Conservation (phyloP, 2,329 filamentous ascomycete genomes). For the Phyllosticta capitalensis region DNA sequence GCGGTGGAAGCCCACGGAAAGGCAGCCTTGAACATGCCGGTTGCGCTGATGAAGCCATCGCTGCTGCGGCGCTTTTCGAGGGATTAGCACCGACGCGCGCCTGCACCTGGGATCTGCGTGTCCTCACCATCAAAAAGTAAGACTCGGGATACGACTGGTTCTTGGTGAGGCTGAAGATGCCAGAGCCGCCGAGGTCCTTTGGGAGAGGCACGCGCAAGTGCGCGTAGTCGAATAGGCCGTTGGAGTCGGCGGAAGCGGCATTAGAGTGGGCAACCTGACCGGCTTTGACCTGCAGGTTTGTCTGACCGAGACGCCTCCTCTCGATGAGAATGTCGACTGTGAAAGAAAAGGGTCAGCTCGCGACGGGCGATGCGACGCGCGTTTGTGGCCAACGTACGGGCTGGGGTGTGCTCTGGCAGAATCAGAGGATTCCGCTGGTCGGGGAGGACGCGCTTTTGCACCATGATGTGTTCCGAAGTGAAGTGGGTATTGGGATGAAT, state of each 20-base stretch:
- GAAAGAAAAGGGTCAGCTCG: not conserved
- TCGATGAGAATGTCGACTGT: slow-evolving; percentile 54
- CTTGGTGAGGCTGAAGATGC: slow-evolving; percentile 70
- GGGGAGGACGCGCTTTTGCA: slow-evolving; percentile 43
- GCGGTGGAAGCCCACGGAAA: slow-evolving; percentile 66
- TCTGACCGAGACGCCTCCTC: slow-evolving; percentile 84
- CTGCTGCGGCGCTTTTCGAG: slow-evolving; percentile 58
- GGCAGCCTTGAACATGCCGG: slow-evolving; percentile 86
- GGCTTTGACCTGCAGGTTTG: slow-evolving; percentile 76
- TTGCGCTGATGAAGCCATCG: slow-evolving; percentile 76
- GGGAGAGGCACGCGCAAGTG: slow-evolving; percentile 88
- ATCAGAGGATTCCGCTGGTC: slow-evolving; percentile 57
- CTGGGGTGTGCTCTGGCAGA: slow-evolving; percentile 50
- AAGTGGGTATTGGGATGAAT: slow-evolving; percentile 1
- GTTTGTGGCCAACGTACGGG: slow-evolving; percentile 43
- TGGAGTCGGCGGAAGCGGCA: slow-evolving; percentile 61
- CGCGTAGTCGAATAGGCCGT: slow-evolving; percentile 89
- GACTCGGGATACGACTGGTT: slow-evolving; percentile 61
- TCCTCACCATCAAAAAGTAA: slow-evolving; percentile 80
- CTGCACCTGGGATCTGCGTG: not conserved
- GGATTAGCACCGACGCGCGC: not conserved
- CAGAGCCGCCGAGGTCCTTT: slow-evolving; percentile 75
- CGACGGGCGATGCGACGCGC: not conserved
- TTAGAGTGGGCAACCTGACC: slow-evolving; percentile 60
- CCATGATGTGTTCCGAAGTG: slow-evolving; percentile 22